Conservation (phyloP, 768 basidiomycete genomes). For the Leccinum pellstonianum region DNA sequence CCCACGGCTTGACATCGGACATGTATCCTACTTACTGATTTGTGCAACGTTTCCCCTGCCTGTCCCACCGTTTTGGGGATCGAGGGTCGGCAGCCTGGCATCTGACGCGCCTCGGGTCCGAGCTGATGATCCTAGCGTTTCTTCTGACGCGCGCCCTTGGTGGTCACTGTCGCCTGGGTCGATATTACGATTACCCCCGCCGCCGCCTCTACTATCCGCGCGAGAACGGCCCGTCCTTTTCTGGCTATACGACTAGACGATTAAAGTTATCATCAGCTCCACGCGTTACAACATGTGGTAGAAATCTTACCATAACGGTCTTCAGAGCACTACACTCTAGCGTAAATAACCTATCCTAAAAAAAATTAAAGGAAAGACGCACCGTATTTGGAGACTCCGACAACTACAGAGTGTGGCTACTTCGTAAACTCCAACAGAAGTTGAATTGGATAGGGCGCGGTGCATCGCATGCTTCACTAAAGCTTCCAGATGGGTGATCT, state of each 20-base stretch:
- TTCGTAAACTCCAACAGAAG: constrained; percentile 91
- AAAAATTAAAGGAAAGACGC: constrained; percentile 33
- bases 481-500: constrained; percentile 67
- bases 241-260: constrained; percentile 70
- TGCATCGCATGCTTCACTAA: constrained; percentile 97
- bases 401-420: constrained; percentile 91
- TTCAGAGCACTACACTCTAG: constrained; percentile 58
- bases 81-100: constrained; percentile 39
- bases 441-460: constrained; percentile 75
- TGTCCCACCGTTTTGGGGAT: constrained; percentile 26
- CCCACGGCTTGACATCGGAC: constrained; percentile 16
- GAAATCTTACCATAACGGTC: constrained; percentile 70
- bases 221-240: constrained; percentile 59
- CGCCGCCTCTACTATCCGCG: constrained; percentile 47
- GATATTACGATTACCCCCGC: constrained; percentile 36
- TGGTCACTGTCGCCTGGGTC: constrained; percentile 39
- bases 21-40: constrained; percentile 30
- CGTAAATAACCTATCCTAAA: constrained; percentile 6
- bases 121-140: constrained; percentile 32
- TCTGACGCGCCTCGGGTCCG: constrained; percentile 72
- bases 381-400: constrained; percentile 87
- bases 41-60: constrained; percentile 22
- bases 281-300: constrained; percentile 1
- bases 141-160: constrained; percentile 35
- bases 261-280: constrained; percentile 15